phyloP scores from a whole-genome alignment of 1,139 yeast genomes.

The Blastobotrys ciferrii region DNA sequence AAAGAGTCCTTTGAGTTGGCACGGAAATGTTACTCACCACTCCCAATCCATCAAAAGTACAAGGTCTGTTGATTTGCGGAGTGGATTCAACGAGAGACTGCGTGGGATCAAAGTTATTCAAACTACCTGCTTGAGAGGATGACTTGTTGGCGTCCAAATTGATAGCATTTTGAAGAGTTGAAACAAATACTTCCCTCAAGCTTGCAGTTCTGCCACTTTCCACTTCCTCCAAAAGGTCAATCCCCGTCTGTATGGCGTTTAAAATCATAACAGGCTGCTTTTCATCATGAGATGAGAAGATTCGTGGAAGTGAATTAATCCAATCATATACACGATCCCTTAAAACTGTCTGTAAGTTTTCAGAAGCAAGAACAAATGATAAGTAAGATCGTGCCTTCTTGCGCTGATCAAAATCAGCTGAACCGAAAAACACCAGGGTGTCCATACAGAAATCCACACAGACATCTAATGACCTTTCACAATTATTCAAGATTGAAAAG shows the following conservation, averaged over 20 bases:
- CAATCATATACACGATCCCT: conserved; percentile 28
- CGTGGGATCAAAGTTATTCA: neutral
- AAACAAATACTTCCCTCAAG: neutral
- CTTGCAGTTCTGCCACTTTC: conserved; percentile 4
- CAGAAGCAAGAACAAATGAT: neutral
- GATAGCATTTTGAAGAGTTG: neutral
- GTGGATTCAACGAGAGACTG: conserved; percentile 3
- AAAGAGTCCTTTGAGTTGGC: conserved; percentile 11
- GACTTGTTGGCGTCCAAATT: conserved; percentile 1
- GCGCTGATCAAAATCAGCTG: neutral
- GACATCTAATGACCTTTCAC: conserved; percentile 37
- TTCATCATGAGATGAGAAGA: conserved; percentile 32
- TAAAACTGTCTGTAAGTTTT: neutral
- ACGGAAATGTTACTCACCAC: conserved; percentile 14
- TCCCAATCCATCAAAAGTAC: conserved; percentile 14
- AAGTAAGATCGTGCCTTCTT: conserved; percentile 2
- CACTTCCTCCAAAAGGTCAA: conserved; percentile 20
- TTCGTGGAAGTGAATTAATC: conserved; percentile 34
- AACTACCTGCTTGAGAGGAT: neutral
- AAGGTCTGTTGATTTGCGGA: neutral
- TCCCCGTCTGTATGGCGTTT: conserved; percentile 20
- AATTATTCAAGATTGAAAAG: conserved; percentile 31
- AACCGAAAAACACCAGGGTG: conserved; percentile 26
- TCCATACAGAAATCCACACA: conserved; percentile 38
- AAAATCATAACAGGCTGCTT: conserved; percentile 22